phyloP scores from a whole-genome alignment of 1,284 basidiomycete species.

The Malassezia psittaci region DNA sequence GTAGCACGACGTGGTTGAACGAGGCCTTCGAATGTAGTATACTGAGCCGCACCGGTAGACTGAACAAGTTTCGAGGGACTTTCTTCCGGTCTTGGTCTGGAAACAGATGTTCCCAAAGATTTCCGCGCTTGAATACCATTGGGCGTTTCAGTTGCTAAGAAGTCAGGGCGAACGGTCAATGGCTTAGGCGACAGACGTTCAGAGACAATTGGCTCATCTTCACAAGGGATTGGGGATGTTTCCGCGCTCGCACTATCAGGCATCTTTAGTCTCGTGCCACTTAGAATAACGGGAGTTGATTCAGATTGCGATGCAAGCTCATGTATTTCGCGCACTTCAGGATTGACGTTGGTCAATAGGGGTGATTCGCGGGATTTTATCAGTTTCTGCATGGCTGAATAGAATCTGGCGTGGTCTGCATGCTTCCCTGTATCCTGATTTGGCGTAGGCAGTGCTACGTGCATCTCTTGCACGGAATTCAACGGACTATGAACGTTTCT shows the following conservation, averaged over 20 bases:
- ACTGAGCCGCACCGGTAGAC: neutral
- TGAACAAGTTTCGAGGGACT: neutral
- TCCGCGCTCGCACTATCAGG: too few relatives aligned
- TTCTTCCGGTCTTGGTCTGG: neutral
- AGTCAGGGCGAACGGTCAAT: neutral
- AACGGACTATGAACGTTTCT: neutral
- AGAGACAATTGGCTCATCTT: neutral
- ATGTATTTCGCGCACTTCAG: neutral
- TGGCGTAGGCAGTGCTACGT: neutral
- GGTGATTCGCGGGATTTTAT: neutral
- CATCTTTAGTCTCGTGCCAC: neutral
- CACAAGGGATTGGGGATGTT: too few relatives aligned
- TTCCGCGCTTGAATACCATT: neutral
- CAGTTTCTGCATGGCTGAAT: neutral
- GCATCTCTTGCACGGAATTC: neutral
- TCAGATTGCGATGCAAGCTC: neutral
- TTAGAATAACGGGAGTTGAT: neutral
- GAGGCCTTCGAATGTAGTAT: conserved; percentile 16
- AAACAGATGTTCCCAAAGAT: neutral
- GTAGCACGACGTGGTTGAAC: conserved; percentile 3
- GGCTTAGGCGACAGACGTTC: neutral
- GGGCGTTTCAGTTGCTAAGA: neutral
- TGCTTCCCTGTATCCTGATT: neutral
- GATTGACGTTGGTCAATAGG: neutral
- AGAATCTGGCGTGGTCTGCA: neutral